phyloP scores from a whole-genome alignment of 2,329 filamentous ascomycete genomes.

The Leptoxyphium fumago region DNA sequence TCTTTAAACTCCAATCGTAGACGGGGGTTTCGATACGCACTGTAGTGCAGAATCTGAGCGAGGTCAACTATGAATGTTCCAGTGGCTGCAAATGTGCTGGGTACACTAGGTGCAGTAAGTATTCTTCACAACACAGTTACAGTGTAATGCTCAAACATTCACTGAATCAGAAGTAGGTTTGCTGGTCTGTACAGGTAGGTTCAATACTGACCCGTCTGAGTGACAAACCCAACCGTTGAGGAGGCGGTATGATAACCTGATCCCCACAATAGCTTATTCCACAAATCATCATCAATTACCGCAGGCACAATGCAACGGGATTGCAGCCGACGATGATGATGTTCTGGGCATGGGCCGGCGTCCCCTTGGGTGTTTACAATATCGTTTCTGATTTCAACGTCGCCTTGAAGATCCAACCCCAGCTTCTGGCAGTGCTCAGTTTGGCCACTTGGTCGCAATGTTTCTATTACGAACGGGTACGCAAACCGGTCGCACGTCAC shows the following conservation, averaged over 20 bases:
- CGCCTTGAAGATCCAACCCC: conserved; percentile 40
- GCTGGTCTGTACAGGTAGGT: conserved; percentile 49
- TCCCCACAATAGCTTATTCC: conserved; percentile 42
- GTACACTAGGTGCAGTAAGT: conserved; percentile 38
- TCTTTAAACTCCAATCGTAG: too few relatives aligned
- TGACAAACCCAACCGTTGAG: too few relatives aligned
- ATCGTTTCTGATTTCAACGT: conserved; percentile 40
- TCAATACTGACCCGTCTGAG: background rate
- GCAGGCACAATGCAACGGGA: conserved; percentile 49
- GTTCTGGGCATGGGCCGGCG: conserved; percentile 52
- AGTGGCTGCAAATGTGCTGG: conserved; percentile 42
- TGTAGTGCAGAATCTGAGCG: background rate
- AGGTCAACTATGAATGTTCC: conserved; percentile 36
- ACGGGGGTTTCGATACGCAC: background rate
- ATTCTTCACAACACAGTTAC: background rate
- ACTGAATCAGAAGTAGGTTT: conserved; percentile 21
- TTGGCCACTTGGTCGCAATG: conserved; percentile 42
- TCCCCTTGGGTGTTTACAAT: conserved; percentile 50
- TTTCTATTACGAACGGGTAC: conserved; percentile 36
- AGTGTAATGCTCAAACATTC: too few relatives aligned
- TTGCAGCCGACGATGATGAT: conserved; percentile 59
- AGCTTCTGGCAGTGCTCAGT: conserved; percentile 39
- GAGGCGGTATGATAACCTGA: too few relatives aligned
- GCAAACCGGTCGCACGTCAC: too few relatives aligned
- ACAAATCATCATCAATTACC: conserved; percentile 54